phyloP scores from a whole-genome alignment of 805 yeast species.

The Candida hungchunana region DNA sequence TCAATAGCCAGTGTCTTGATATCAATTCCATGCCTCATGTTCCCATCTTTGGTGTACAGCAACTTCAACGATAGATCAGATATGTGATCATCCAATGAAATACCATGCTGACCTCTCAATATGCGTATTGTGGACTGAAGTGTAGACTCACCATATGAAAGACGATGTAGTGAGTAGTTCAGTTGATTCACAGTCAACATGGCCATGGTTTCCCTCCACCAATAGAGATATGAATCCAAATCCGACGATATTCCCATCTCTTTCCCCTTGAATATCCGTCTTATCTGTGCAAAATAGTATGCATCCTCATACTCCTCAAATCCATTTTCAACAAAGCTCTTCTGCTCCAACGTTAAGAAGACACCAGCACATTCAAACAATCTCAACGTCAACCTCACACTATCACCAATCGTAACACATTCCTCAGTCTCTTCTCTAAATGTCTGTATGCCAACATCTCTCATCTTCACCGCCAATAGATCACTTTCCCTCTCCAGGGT shows the following conservation, averaged over 20 bases:
- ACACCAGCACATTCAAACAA: slow-evolving; percentile 5
- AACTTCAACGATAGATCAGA: not conserved
- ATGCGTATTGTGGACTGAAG: not conserved
- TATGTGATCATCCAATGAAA: slow-evolving; percentile 1
- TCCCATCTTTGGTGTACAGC: not conserved
- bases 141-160: slow-evolving; percentile 1
- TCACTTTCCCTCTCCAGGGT: not conserved
- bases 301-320: not conserved
- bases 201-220: slow-evolving; percentile 6
- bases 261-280: not conserved
- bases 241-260: not conserved
- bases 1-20: not conserved
- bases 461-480: slow-evolving; percentile 1
- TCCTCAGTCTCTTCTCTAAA: not conserved
- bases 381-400: slow-evolving; percentile 1
- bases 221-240: not conserved
- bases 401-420: slow-evolving; percentile 2
- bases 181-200: not conserved
- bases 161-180: not conserved
- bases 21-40: not conserved
- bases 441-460: slow-evolving; percentile 3
- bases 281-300: not conserved
- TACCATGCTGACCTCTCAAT: not conserved
- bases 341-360: not conserved
- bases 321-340: slow-evolving; percentile 1